Evolutionary conservation across 257 asterid species (phyloP), one percentile per base, ranked within the genome.

Genomic region (Haberlea rhodopensis): DNA sequence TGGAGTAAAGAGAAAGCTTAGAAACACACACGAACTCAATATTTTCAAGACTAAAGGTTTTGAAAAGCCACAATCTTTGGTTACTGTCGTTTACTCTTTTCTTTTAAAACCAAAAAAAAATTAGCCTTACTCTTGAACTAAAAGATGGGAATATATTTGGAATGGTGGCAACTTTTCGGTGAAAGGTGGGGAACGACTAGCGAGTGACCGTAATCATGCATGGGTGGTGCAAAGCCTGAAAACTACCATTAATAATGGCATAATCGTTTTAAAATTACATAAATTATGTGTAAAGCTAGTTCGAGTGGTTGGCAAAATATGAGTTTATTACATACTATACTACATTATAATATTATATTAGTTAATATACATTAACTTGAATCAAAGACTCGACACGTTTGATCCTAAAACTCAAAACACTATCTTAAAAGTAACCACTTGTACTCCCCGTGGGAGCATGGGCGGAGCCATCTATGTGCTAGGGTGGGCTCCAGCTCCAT

Each of bases 101-200:
- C 48, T 40, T 40, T 13, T 11, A 37, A 37, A 37, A 51, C 61
- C 61, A 68, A 57, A 4, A 37, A 28, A 32, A 9, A 40, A 40
- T 2, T 11, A 11, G 18, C n/a, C 46, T 37, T 46, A 13, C 11
- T 13, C 46, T 70, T 24, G 51, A 68, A 49, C 67, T 53, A 76
- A 82, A n/a, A 77, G 82, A 75, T 75, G 80, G 80, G 78, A 78
- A 76, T 64, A 66, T 73, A 76, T 63, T 73, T 25, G 77, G 75
- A 53, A 46, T 64, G 80, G 79, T 78, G 88, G 57, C 81, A 77
- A 70, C 88, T 87, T 90, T 87, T 79, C 87, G 92, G 95, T 90
- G 90, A 85, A 86, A 84, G 81, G 82, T 78, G 73, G 79, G 48
- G 48, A 40, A n/a, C n/a, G n/a, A n/a, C n/a, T n/a, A n/a, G 48